Percentiles rank a stretch among this genome's conserved stretches.
Conservation (phyloP, 2,329 filamentous ascomycete genomes). For the Colletotrichum lindemuthianum region DNA sequence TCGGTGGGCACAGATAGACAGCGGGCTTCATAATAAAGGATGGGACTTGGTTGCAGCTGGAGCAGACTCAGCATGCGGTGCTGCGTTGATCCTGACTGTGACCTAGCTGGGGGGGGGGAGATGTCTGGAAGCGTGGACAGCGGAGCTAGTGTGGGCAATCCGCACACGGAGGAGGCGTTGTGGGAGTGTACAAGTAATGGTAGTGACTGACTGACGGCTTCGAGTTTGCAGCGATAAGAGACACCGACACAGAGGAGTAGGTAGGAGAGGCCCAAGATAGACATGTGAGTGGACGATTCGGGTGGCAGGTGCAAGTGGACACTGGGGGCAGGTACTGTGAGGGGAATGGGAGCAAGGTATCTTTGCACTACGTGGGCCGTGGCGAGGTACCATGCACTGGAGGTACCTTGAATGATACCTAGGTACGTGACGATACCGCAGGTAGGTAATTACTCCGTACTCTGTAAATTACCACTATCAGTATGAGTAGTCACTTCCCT, state of each 20-base stretch:
- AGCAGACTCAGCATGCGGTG: slow-evolving; percentile 24
- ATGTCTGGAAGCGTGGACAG: slow-evolving; percentile 12
- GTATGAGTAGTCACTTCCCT: too few species aligned
- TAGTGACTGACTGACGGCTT: slow-evolving; percentile 29
- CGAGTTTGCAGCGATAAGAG: slow-evolving; percentile 32
- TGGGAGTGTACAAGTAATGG: slow-evolving; percentile 33
- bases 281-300: slow-evolving; percentile 34
- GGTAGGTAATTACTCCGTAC: too few species aligned
- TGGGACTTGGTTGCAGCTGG: slow-evolving; percentile 20
- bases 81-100: slow-evolving; percentile 31
- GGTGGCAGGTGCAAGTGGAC: too few species aligned
- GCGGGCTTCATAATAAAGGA: too few species aligned
- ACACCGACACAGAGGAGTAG: slow-evolving; percentile 30
- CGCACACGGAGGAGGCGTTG: slow-evolving; percentile 35
- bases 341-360: slow-evolving; percentile 17
- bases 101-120: slow-evolving; percentile 12
- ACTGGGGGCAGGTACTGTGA: too few species aligned
- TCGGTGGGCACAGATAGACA: too few species aligned
- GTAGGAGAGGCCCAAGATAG: slow-evolving; percentile 15
- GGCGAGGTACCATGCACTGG: too few species aligned
- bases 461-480: too few species aligned
- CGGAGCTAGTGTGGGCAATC: slow-evolving; percentile 34
- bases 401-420: too few species aligned
- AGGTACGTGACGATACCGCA: too few species aligned
- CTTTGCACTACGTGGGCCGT: too few species aligned